Evolutionary conservation across 164 flowering plant species (phyloP), one percentile per base, ranked within the genome.

Genomic region (Litsea cubeba): DNA sequence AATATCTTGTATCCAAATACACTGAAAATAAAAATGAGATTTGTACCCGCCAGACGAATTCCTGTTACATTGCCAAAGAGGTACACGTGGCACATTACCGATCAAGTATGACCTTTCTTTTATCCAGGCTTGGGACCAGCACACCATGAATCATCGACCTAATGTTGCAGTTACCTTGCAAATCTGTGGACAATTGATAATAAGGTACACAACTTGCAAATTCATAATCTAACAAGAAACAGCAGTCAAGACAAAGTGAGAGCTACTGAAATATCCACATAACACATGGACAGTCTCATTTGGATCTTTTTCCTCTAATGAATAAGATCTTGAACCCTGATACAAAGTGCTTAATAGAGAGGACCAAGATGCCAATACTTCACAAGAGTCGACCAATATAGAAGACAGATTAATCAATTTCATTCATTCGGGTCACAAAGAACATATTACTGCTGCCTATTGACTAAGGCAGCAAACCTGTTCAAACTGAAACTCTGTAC

Each of bases 401-500:
- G 6, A 54, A 54, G 46, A 40, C 46, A 40, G 60, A 30, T 30
- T 6, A 73, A 49, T 68, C 60, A 73, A 65, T 73, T 73, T 65
- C 35, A 24, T 72, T 64, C 75, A 65, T 65, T 73, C 60, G 50
- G 75, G 50, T n/a, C 28, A 25, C 28, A 8, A 15, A 12, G 46
- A 40, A 40, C 46, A 14, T 63, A 24, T 22, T 12, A 30, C 35
- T 18, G 49, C 54, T 40, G 46, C 54, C 25, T 25, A 17, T 50
- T n/a, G 28, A 50, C 62, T 50, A 23, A 40, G 62, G 67, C 62
- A 64, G 78, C 77, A 73, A 81, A 79, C 78, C 71, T 40, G 71
- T 79, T 77, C 82, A 81, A 79, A 81, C 87, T 76, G 68, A 81
- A 76, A 72, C 76, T 74, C 73, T 74, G 82, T 83, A 82, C 78